A percentile compares a stretch with the other conserved stretches of the same genome.
phyloP scores from a whole-genome alignment of 495 filamentous ascomycete genomes.

The Aspergillus sparsus region DNA sequence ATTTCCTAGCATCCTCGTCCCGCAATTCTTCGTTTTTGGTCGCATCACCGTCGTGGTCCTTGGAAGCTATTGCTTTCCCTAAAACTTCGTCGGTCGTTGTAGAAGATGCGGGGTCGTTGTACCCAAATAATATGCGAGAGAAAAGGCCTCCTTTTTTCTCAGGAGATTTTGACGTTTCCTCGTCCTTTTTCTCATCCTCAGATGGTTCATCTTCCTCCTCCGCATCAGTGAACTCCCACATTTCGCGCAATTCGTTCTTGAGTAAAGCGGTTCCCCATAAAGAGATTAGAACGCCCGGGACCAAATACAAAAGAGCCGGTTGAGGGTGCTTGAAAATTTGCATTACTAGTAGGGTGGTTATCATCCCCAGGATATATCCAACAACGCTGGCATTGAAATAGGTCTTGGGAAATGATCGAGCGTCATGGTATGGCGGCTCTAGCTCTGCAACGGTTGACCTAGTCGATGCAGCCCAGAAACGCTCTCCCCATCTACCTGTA shows the following conservation, averaged over 20 bases:
- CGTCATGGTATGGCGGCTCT: constrained; percentile 43
- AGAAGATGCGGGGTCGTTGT: constrained; percentile 8
- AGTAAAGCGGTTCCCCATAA: constrained; percentile 78
- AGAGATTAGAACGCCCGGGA: constrained; percentile 75
- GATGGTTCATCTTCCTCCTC: constrained; percentile 35
- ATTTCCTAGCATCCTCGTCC: constrained; percentile 4
- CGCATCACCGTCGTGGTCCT: constrained; percentile 6
- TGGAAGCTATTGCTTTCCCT: constrained; percentile 15
- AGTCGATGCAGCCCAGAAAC: constrained; percentile 69
- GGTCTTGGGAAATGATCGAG: constrained; percentile 69
- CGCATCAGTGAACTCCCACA: constrained; percentile 83
- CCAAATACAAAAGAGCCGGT: constrained; percentile 89
- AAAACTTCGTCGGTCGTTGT: constrained; percentile 8
- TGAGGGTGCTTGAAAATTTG: constrained; percentile 78
- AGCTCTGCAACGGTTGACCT: constrained; percentile 31
- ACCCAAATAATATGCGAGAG: constrained; percentile 32
- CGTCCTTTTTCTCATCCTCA: constrained; percentile 26
- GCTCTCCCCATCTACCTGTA: constrained; percentile 76
- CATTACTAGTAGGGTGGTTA: constrained; percentile 75
- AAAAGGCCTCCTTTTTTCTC: constrained; percentile 29
- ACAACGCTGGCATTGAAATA: constrained; percentile 81
- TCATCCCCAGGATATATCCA: constrained; percentile 81
- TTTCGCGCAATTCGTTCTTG: constrained; percentile 66
- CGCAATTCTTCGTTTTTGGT: constrained; percentile 14
- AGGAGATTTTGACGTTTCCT: constrained; percentile 26